Evolutionary conservation across 176 grass and related monocot species (phyloP).

Genomic region (Oryza meridionalis): DNA sequence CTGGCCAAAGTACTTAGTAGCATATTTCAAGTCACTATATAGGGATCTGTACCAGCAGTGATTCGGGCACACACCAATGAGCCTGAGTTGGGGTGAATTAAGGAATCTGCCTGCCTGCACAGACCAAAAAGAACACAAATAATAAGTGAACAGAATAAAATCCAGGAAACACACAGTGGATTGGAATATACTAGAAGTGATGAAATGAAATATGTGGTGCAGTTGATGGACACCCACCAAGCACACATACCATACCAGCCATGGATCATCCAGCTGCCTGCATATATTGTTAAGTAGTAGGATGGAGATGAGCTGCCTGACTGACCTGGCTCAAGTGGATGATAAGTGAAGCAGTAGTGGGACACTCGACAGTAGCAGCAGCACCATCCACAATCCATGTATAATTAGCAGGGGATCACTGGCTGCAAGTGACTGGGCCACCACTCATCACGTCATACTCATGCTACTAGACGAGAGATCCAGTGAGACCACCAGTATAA

Average conservation of each 20-base stretch:
- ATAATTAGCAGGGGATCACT: neutral
- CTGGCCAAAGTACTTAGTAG: neutral
- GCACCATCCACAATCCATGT: neutral
- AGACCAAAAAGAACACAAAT: neutral
- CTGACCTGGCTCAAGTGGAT: neutral
- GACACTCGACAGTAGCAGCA: slow-evolving; percentile 31
- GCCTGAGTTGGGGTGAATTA: neutral
- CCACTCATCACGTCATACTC: slow-evolving; percentile 32
- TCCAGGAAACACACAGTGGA: neutral
- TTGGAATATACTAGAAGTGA: slow-evolving; percentile 25
- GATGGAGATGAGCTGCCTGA: neutral
- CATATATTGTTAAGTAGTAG: neutral
- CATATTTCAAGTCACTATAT: neutral
- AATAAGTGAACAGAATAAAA: neutral
- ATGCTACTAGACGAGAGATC: slow-evolving; percentile 16
- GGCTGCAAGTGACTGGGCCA: slow-evolving; percentile 27
- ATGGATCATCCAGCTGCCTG: neutral
- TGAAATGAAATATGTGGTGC: slow-evolving; percentile 46
- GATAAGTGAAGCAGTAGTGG: slow-evolving; percentile 46
- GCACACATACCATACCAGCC: slow-evolving; percentile 22
- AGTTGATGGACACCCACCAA: slow-evolving; percentile 42
- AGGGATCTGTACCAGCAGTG: neutral
- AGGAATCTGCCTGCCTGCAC: neutral
- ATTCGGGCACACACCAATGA: slow-evolving; percentile 2
- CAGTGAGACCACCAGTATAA: neutral